phyloP scores from a whole-genome alignment of 2,329 filamentous ascomycete species.

The Cladophialophora immunda region DNA sequence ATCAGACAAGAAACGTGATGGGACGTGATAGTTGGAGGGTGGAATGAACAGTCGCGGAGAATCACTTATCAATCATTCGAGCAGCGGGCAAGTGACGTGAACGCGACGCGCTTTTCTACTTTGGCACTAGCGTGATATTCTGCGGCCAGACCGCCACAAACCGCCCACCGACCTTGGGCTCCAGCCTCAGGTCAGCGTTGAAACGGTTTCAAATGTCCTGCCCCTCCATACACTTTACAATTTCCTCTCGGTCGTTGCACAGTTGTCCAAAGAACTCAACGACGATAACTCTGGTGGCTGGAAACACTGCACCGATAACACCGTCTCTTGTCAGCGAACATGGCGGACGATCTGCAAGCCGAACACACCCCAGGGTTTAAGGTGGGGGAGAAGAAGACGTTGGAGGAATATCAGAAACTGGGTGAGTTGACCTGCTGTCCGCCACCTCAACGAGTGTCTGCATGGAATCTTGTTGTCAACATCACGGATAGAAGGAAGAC shows the following conservation, averaged over 20 bases:
- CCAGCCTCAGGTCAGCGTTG: conserved; percentile 1
- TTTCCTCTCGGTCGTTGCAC: neutral
- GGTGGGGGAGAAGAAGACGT: conserved; percentile 97
- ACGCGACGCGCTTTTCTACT: conserved; percentile 17
- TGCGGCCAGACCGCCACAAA: neutral
- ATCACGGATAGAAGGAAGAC: neutral
- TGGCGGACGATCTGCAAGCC: conserved; percentile 84
- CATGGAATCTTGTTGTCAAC: neutral
- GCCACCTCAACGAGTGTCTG: neutral
- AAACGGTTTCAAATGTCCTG: neutral
- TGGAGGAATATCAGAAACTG: conserved; percentile 93
- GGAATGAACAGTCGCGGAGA: neutral
- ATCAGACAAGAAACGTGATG: neutral
- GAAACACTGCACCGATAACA: neutral
- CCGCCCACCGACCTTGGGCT: neutral
- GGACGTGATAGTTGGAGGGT: neutral
- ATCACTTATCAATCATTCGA: conserved; percentile 1
- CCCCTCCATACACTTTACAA: conserved; percentile 9
- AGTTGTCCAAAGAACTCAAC: neutral
- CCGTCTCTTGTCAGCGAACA: conserved; percentile 44
- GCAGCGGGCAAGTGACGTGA: conserved; percentile 12
- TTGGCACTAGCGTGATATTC: conserved; percentile 1
- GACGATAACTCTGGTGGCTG: neutral
- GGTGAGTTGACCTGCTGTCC: conserved; percentile 66
- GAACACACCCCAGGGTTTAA: conserved; percentile 96